Evolutionary conservation across 75 land plant species (phyloP).

Genomic region (Selaginella tamariscina): DNA sequence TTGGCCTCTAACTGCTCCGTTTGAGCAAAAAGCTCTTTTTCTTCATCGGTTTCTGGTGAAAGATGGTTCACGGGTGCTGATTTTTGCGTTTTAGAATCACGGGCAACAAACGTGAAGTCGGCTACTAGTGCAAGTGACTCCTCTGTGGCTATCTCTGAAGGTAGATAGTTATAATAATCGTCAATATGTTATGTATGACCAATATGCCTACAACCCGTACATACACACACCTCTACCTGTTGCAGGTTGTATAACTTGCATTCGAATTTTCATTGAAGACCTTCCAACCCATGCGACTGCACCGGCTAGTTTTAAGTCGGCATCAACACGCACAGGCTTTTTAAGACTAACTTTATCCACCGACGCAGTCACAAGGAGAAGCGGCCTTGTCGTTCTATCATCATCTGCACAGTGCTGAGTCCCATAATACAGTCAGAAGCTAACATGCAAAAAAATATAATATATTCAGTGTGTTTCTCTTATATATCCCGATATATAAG

Average conservation of each 20-base stretch:
- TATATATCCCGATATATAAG: too few species aligned
- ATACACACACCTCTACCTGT: conserved; percentile 27
- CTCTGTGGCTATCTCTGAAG: conserved; percentile 3
- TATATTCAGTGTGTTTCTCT: too few species aligned
- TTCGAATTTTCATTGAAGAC: conserved; percentile 85
- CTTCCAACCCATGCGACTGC: conserved; percentile 91
- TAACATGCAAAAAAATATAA: not conserved
- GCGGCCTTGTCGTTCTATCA: conserved; percentile 75
- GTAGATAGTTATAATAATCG: not conserved
- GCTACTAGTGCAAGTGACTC: conserved; percentile 71
- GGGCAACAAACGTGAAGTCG: conserved; percentile 89
- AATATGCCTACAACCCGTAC: not conserved
- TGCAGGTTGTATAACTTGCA: conserved; percentile 53
- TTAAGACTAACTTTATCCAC: conserved; percentile 83
- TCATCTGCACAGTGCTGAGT: conserved; percentile 79
- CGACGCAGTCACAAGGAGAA: conserved; percentile 82
- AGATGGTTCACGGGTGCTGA: conserved; percentile 77
- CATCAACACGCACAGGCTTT: conserved; percentile 58
- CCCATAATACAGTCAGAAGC: not conserved
- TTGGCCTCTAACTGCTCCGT: conserved; percentile 44
- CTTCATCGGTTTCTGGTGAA: conserved; percentile 65
- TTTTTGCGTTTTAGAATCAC: conserved; percentile 70
- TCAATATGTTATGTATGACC: not conserved
- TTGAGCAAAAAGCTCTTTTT: conserved; percentile 43
- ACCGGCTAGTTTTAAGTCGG: conserved; percentile 57